phyloP scores from a whole-genome alignment of 768 basidiomycete genomes.

The Russula compacta region DNA sequence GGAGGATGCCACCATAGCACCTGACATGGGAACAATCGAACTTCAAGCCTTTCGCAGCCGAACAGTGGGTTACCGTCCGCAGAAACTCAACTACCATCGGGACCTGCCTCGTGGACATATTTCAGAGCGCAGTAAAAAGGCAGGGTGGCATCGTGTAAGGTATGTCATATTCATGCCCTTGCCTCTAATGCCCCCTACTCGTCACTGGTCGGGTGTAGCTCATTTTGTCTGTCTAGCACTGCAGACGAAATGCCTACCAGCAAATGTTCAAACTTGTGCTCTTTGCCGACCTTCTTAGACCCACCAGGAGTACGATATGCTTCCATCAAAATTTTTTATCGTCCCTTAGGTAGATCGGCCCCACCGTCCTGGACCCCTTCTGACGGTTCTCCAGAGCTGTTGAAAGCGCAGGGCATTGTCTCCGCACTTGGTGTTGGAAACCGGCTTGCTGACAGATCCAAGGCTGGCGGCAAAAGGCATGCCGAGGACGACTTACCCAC shows the following conservation, averaged over 20 bases:
- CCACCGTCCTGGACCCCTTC: neutral
- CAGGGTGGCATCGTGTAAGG: conserved; percentile 6
- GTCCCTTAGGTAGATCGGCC: neutral
- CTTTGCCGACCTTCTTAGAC: neutral
- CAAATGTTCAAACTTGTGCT: too few species aligned
- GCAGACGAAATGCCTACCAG: neutral
- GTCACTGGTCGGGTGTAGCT: neutral
- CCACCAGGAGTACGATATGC: neutral
- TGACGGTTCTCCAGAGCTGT: neutral
- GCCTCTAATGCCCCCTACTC: neutral
- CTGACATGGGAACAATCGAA: conserved; percentile 4
- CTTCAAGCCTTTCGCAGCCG: neutral
- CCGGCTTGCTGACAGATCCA: neutral
- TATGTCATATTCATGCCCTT: neutral
- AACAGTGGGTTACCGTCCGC: too few species aligned
- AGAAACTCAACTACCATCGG: too few species aligned
- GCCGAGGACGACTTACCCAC: neutral
- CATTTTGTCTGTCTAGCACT: neutral
- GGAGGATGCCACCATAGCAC: neutral
- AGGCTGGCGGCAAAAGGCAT: neutral
- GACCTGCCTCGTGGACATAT: neutral
- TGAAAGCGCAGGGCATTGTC: neutral
- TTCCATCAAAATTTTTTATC: neutral
- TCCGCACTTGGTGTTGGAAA: neutral
- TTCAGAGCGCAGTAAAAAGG: conserved; percentile 1